Evolutionary conservation across 768 basidiomycete species (phyloP).

Genomic region (Sporobolomyces roseus): DNA sequence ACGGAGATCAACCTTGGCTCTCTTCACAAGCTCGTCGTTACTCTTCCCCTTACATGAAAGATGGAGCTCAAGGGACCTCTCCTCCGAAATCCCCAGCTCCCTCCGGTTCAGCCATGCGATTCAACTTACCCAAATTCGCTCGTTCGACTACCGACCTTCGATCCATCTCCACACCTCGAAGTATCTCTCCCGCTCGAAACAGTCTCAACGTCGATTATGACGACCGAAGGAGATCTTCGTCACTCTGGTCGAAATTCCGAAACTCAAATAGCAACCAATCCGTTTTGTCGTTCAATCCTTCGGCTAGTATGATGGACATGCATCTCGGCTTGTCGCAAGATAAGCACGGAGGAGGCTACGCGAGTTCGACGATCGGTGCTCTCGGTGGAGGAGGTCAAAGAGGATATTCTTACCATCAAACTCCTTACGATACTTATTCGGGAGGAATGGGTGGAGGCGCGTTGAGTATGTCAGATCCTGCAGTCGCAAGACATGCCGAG

Average conservation of each 20-base stretch:
- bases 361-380: no score
- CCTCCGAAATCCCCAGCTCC: conserved; percentile 9
- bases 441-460: neutral
- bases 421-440: conserved; percentile 28
- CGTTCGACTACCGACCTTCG: conserved; percentile 40
- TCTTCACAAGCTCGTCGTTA: conserved; percentile 6
- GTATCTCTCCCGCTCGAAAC: conserved; percentile 33
- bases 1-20: conserved; percentile 41
- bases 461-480: conserved; percentile 28
- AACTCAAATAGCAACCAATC: conserved; percentile 31
- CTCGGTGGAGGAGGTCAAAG: no score
- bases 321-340: conserved; percentile 44
- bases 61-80: neutral
- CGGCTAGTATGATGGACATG: conserved; percentile 46
- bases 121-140: conserved; percentile 30
- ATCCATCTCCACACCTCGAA: conserved; percentile 20
- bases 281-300: conserved; percentile 41
- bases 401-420: conserved; percentile 12
- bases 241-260: conserved; percentile 36
- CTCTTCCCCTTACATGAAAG: conserved; percentile 29
- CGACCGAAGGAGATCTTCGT: neutral
- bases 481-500: conserved; percentile 29
- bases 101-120: conserved; percentile 6
- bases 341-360: conserved; percentile 15
- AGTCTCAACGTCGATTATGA: conserved; percentile 19